A percentile compares a stretch with the other conserved stretches of the same genome.
Evolutionary conservation across 2,329 filamentous ascomycete species (phyloP).

Genomic region (Exophiala sp.): DNA sequence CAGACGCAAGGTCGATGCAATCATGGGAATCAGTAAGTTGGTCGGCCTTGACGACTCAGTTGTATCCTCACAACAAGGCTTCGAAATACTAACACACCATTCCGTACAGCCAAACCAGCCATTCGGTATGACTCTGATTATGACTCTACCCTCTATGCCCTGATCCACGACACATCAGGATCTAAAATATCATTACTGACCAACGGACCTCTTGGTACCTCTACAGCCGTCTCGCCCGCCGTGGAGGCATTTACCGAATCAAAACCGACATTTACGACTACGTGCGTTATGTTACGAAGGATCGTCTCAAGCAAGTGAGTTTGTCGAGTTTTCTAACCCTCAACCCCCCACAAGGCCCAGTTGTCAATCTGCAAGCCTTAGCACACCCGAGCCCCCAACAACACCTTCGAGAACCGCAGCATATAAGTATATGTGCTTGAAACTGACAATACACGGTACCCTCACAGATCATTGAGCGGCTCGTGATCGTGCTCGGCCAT

Average conservation of each 20-base stretch:
- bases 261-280: slow-evolving; percentile 31
- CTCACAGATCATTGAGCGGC: neutral
- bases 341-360: no score
- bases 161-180: no score
- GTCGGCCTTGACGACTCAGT: neutral
- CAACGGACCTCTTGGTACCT: no score
- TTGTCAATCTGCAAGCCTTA: no score
- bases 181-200: no score
- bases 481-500: neutral
- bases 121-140: slow-evolving; percentile 32
- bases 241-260: slow-evolving; percentile 34
- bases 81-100: neutral
- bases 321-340: slow-evolving; percentile 2
- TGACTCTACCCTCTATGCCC: no score
- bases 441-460: neutral
- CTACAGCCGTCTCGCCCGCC: slow-evolving; percentile 32
- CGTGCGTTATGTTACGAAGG: slow-evolving; percentile 26
- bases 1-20: neutral
- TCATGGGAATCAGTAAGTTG: slow-evolving; percentile 1
- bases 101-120: slow-evolving; percentile 10
- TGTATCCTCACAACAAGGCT: neutral
- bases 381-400: no score
- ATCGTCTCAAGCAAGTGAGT: slow-evolving; percentile 28
- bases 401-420: no score
- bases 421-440: slow-evolving; percentile 27